Evolutionary conservation across 768 basidiomycete genomes (phyloP).

Genomic region (Podaxis carcinomalis): DNA sequence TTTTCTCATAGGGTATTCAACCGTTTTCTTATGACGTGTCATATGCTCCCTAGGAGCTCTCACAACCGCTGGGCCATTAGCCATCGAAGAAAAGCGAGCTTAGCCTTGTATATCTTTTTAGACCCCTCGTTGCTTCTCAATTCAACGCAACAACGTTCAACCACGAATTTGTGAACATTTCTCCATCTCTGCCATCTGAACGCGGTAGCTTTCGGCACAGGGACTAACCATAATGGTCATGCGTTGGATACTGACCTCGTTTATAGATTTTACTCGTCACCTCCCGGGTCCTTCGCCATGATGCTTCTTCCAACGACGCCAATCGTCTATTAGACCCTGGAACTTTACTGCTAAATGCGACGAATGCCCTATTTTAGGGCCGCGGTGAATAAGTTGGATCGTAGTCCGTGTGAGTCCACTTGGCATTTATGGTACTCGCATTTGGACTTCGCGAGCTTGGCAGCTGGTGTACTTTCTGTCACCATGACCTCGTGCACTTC

Average conservation of each 20-base stretch:
- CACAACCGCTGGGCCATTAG: neutral
- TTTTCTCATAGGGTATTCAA: neutral
- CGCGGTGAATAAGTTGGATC: neutral
- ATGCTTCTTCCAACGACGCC: neutral
- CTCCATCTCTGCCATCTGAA: slow-evolving; percentile 3
- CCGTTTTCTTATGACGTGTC: neutral
- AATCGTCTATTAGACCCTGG: neutral
- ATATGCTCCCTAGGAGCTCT: neutral
- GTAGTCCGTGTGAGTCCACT: neutral
- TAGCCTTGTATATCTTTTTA: neutral
- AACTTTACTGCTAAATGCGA: neutral
- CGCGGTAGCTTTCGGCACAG: neutral
- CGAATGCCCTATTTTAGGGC: neutral
- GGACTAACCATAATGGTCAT: neutral
- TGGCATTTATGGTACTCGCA: neutral
- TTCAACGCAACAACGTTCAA: slow-evolving; percentile 6
- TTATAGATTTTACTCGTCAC: neutral
- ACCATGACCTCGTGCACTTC: neutral
- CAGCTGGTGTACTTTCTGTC: neutral
- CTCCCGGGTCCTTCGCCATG: neutral
- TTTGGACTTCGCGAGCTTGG: slow-evolving; percentile 3
- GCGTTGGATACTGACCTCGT: neutral
- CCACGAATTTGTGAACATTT: neutral
- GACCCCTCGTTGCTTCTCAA: neutral
- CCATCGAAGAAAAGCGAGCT: neutral